Evolutionary conservation across 108 stramenopile species (phyloP).

Genomic region (Cyclotella atomus): DNA sequence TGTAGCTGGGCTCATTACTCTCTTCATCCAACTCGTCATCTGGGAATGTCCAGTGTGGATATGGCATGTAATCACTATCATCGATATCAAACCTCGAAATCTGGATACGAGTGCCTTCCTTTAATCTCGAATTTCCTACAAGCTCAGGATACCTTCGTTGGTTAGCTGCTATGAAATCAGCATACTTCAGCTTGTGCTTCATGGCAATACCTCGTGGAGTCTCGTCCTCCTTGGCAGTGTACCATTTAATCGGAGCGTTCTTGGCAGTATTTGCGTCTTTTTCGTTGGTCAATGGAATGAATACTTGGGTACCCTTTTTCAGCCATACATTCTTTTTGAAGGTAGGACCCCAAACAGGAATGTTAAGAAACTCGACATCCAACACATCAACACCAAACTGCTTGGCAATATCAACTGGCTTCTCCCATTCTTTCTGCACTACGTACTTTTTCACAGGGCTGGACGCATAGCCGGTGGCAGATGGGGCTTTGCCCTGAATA

Average conservation of each 20-base stretch:
- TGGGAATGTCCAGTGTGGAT: constrained; percentile 91
- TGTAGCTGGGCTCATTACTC: constrained; percentile 79
- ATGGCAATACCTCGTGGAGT: constrained; percentile 81
- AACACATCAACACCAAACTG: constrained; percentile 69
- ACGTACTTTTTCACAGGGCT: constrained; percentile 58
- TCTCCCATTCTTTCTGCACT: constrained; percentile 61
- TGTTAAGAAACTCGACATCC: constrained; percentile 86
- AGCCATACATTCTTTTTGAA: constrained; percentile 61
- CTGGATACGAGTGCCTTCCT: constrained; percentile 74
- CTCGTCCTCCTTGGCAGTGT: constrained; percentile 82
- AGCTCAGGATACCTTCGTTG: constrained; percentile 66
- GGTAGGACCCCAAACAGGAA: constrained; percentile 51
- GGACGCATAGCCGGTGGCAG: constrained; percentile 41
- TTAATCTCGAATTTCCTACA: constrained; percentile 59
- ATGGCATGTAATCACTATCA: constrained; percentile 65
- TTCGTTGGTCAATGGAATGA: constrained; percentile 47
- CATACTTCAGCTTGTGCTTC: constrained; percentile 63
- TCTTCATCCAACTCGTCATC: constrained; percentile 65
- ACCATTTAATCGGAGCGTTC: constrained; percentile 64
- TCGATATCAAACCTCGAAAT: constrained; percentile 71
- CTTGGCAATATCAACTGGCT: constrained; percentile 64
- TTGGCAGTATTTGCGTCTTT: background rate
- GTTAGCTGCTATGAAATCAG: constrained; percentile 72
- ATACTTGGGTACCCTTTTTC: constrained; percentile 66
- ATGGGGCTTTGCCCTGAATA: constrained; percentile 27